Percentiles rank a stretch among this genome's conserved stretches.
These are phyloP conservation scores for Pyrenophora teres DNA, from an alignment of 2,329 filamentous ascomycete species.

Conservation along the genomic window DNA sequence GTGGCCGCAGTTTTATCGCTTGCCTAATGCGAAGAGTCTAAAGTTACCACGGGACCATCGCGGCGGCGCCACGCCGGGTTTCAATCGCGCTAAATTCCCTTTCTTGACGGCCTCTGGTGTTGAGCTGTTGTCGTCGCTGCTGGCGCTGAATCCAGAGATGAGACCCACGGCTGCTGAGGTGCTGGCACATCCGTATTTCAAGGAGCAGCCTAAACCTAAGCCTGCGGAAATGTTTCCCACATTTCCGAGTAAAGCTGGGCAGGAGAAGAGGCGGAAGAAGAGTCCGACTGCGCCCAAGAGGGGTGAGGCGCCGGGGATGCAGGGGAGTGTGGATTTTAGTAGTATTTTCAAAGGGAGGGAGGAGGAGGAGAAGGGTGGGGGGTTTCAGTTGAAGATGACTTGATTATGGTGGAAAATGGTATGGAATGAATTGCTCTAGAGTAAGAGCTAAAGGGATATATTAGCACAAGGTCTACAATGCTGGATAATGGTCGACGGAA, in stretches of 20 bases:
- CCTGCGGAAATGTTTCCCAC: slow-evolving; percentile 92
- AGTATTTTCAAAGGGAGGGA: slow-evolving; percentile 56
- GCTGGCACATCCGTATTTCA: slow-evolving; percentile 82
- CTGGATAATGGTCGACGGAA: not conserved
- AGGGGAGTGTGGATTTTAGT: slow-evolving; percentile 54
- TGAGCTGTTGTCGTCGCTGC: slow-evolving; percentile 68
- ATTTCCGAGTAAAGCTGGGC: slow-evolving; percentile 91
- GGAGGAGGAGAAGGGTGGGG: slow-evolving; percentile 54
- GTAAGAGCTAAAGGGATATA: too few relatives aligned
- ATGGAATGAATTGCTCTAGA: not conserved
- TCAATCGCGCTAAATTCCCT: slow-evolving; percentile 79
- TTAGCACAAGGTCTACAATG: too few relatives aligned
- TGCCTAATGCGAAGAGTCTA: slow-evolving; percentile 84
- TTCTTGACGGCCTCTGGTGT: slow-evolving; percentile 77
- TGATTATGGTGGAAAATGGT: slow-evolving; percentile 8
- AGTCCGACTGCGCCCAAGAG: slow-evolving; percentile 84
- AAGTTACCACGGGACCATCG: slow-evolving; percentile 59
- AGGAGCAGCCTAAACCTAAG: slow-evolving; percentile 87
- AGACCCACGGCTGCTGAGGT: slow-evolving; percentile 75
- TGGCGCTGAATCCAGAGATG: slow-evolving; percentile 73
- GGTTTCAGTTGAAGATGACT: slow-evolving; percentile 50
- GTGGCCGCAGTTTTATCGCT: slow-evolving; percentile 85
- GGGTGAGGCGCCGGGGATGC: slow-evolving; percentile 62
- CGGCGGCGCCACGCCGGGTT: slow-evolving; percentile 46
- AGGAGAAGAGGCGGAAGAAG: slow-evolving; percentile 75